Percentiles rank a stretch among this genome's conserved stretches.
Evolutionary conservation across 768 basidiomycete genomes (phyloP).

Genomic region (Lactifluus pinguis): DNA sequence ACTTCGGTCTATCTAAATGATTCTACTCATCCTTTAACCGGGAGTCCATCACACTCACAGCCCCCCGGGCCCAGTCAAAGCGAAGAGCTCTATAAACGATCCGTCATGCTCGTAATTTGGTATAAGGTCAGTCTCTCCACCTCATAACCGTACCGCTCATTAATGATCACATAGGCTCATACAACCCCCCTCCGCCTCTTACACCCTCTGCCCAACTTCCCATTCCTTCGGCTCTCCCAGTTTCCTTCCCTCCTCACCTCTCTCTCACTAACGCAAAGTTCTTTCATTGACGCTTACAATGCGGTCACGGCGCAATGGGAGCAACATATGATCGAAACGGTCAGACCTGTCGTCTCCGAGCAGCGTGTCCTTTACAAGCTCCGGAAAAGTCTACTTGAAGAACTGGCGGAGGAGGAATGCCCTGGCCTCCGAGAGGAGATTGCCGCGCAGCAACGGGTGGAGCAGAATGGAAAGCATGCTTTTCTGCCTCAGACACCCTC

Average conservation of each 20-base stretch:
- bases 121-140: conserved; percentile 40
- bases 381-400: conserved; percentile 49
- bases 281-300: conserved; percentile 57
- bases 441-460: conserved; percentile 32
- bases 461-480: conserved; percentile 2
- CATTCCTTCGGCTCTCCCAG: conserved; percentile 50
- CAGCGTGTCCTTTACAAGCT: conserved; percentile 56
- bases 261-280: conserved; percentile 40
- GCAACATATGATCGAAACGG: conserved; percentile 51
- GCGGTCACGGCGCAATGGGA: conserved; percentile 52
- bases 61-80: conserved; percentile 9
- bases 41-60: conserved; percentile 7
- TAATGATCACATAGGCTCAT: conserved; percentile 15
- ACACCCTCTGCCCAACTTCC: conserved; percentile 44
- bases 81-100: conserved; percentile 37
- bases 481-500: conserved; percentile 16
- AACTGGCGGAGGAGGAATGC: conserved; percentile 50
- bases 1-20: conserved; percentile 14
- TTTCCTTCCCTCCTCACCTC: conserved; percentile 44
- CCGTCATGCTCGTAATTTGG: conserved; percentile 62
- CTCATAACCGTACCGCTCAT: not conserved
- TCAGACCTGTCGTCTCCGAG: conserved; percentile 48
- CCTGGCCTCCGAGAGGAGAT: conserved; percentile 48
- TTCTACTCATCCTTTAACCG: not conserved
- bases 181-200: conserved; percentile 20